Evolutionary conservation across 2,329 filamentous ascomycete species (phyloP), one percentile per base, ranked within the genome.

Genomic region (Colletotrichum godetiae): DNA sequence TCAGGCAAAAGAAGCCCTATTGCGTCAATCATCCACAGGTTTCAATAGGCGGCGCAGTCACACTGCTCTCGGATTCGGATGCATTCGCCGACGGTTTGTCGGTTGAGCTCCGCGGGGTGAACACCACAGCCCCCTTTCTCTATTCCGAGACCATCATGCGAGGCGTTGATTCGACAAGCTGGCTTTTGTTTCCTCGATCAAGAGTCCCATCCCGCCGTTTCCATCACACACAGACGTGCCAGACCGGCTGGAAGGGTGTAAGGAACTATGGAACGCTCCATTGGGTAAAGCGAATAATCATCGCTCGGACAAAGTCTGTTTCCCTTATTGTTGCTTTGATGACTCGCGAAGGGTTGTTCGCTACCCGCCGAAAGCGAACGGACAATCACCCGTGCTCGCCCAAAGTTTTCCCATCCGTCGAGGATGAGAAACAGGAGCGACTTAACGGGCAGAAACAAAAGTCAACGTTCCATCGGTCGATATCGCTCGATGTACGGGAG

Each of bases 251-350:
- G 37, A 55, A 55, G 59, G 60, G 22, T 19, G 35, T 8, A 37
- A 8, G 27, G 22, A 2, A 27, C 24, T 33, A 64, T 13, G 33
- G 37, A 53, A 73, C 52, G 68, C 33, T 58, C 42, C 22, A 72
- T 60, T 57, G 62, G 64, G 49, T 24, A 10, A 31, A 22, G 65
- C 31, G 46, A 61, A 42, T 35, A 49, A 64, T 33, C 46, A 68
- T 56, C 55, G 68, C 63, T 64, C 58, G 68, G 68, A 56, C 27
- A 64, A 68, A 63, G 52, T 74, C 22, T 72, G 52, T 72, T 57
- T 49, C 19, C 42, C 8, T n/a, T 31, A 37, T 31, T 31, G 12
- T 29, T 59, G 53, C 58, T 64, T 63, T 64, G 72, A 74, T 71
- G 72, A 67, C 49, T 71, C 61, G 67, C 29, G 33, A 60, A 35